Conservation (phyloP, 495 filamentous ascomycete genomes). For the Podospora conica region DNA sequence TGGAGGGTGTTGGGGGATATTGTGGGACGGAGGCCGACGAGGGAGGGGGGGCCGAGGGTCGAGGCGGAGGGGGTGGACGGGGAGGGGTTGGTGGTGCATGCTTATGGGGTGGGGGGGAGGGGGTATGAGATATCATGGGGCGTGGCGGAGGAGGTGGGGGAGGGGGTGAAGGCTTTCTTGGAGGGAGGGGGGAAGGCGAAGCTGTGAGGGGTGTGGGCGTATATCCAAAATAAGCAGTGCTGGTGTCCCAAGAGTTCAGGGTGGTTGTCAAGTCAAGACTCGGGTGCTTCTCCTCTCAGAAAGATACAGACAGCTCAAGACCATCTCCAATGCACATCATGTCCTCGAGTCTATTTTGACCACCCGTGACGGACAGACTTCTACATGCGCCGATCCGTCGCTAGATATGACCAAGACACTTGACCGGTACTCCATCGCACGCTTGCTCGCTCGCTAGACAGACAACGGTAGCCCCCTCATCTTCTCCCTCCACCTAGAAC, state of each 20-base stretch:
- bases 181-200: not conserved
- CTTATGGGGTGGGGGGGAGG: slow-evolving; percentile 57
- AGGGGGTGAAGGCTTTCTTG: slow-evolving; percentile 25
- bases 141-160: slow-evolving; percentile 36
- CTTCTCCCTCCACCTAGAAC: slow-evolving; percentile 53
- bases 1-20: slow-evolving; percentile 39
- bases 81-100: slow-evolving; percentile 47
- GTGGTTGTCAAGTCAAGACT: too few relatives aligned
- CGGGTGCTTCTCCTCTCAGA: too few relatives aligned
- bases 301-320: too few relatives aligned
- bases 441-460: not conserved
- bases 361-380: not conserved
- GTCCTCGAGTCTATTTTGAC: not conserved
- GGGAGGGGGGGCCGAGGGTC: slow-evolving; percentile 37
- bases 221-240: too few relatives aligned
- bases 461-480: not conserved
- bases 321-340: not conserved
- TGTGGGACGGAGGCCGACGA: slow-evolving; percentile 40
- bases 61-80: slow-evolving; percentile 36
- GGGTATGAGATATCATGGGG: slow-evolving; percentile 51
- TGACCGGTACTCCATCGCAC: not conserved
- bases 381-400: not conserved
- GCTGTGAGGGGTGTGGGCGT: not conserved
- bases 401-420: not conserved
- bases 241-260: too few relatives aligned